Base-by-base conservation (phyloP, 2,329 filamentous ascomycete genomes). In the Aspergillus candidus region DNA sequence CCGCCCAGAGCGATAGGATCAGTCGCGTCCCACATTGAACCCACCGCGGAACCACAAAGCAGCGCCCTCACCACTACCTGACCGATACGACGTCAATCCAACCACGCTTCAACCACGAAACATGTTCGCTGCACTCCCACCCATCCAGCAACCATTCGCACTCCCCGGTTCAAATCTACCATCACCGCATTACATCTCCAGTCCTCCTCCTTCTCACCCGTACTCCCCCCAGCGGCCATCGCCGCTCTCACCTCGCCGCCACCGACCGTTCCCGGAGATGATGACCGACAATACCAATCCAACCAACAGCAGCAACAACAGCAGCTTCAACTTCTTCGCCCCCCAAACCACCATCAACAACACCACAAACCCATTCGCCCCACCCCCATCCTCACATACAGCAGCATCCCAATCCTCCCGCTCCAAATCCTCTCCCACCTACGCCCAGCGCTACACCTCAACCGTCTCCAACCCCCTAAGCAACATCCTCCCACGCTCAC, bases 371-470 rank as follows among this genome's bases (percentile, higher is more conserved):
- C 11, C 45, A 48, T 12, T 47, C 50, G 22, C 22, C 22, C 22
- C 8, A 8, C 22, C 22, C 22, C 30, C 17, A 31, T 22, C 41
- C 15, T 15, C 15, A 15, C 2, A 15, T 13, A 37, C 29, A 35
- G 6, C 32, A 27, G 10, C 27, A 27, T 5, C 33, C 10, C 32
- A 32, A 27, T 29, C 48, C 41, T 35, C 55, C 46, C 43, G 46
- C 49, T 34, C 49, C 38, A 15, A 48, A 41, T 31, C 50, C 31
- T 50, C 49, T 4, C 38, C 56, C 4, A 58, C 51, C 38, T 70
- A 60, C 48, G 62, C 65, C 32, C 58, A 62, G 18, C 67, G 67
- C 45, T 70, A 68, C 49, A 53, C 57, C 10, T 42, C 56, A 6
- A 55, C 52, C 32, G 60, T 68, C 46, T 54, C 61, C 12, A 65